Base-by-base conservation (phyloP, 192 early-diverging fungal genomes). In the Linnemannia schmuckeri region DNA sequence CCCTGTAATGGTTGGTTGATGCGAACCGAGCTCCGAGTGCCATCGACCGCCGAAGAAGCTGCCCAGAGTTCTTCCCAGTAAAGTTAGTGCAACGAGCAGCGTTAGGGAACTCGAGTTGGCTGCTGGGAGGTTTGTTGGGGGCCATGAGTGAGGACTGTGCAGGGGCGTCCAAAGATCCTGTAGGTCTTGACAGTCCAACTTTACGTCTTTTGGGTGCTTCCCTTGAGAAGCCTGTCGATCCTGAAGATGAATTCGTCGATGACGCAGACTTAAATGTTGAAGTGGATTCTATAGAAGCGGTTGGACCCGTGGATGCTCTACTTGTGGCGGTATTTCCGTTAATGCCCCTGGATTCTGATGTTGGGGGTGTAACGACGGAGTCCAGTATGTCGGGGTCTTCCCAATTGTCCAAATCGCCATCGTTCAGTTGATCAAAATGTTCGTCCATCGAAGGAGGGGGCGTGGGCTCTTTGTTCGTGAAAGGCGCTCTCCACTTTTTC, bases 41-140 rank as follows among this genome's bases (percentile, higher is more conserved):
- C 75, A 88, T 73, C 30, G 77, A 85, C 57, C 90, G 74, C 24
- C 80, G 74, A 15, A 87, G 77, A 37, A 81, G 76, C 44, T 89
- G 89, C 13, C 82, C 86, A 0, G 85, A 42, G 44, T 88, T 88
- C 72, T 78, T 87, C 37, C 85, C 85, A 22, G 71, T 69, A 72
- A 88, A 83, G 18, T 83, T 84, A 1, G 78, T 78, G 38, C 88
- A 88, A 4, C 88, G 88, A 44, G 88, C 88, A 9, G 78, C 82
- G 35, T 72, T 83, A 6, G 88, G 88, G 41, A 88, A 88, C 52
- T 88, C 88, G 1, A 88, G 82, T 44, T 81, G 85, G 9, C 75
- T 81, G 35, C 76, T 78, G n/a, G 76, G 81, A 5, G 75, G 74
- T 24, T 78, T 77, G 57, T 88, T 78, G 6, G 82, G 41, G 6